phyloP scores from a whole-genome alignment of 345 rosid species.

The Salix suchowensis region DNA sequence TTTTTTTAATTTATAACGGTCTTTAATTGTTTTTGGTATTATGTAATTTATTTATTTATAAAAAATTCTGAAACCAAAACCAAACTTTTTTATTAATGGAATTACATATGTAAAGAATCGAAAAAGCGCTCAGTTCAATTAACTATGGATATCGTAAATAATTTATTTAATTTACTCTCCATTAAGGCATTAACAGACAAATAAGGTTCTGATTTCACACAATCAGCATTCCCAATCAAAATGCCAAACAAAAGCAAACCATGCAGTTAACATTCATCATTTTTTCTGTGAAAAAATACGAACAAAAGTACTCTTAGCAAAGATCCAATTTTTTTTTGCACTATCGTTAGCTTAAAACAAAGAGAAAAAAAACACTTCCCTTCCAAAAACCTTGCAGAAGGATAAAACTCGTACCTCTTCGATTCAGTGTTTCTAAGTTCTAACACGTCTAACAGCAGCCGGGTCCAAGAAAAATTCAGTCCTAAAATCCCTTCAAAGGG shows the following conservation, averaged over 20 bases:
- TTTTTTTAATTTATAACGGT: too few relatives aligned
- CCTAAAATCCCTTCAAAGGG: slow-evolving; percentile 16
- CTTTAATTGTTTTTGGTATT: too few relatives aligned
- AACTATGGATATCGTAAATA: too few relatives aligned
- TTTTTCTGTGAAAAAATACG: not conserved
- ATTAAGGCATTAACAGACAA: not conserved
- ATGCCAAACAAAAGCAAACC: not conserved
- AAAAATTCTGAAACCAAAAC: too few relatives aligned
- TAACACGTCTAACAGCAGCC: not conserved
- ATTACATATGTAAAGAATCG: too few relatives aligned
- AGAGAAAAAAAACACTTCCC: too few relatives aligned
- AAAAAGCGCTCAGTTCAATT: too few relatives aligned
- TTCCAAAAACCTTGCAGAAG: not conserved
- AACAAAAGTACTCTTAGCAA: not conserved
- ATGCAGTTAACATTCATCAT: not conserved
- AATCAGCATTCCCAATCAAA: not conserved
- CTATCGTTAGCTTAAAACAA: not conserved
- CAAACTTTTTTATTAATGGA: too few relatives aligned
- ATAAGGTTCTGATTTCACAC: not conserved
- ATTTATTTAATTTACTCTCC: not conserved
- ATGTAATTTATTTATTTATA: too few relatives aligned
- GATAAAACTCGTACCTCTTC: not conserved
- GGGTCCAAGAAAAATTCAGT: slow-evolving; percentile 1
- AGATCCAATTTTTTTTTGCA: not conserved
- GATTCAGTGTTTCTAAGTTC: not conserved